Conservation (phyloP, 345 rosid genomes). For the Lepidium africanum region DNA sequence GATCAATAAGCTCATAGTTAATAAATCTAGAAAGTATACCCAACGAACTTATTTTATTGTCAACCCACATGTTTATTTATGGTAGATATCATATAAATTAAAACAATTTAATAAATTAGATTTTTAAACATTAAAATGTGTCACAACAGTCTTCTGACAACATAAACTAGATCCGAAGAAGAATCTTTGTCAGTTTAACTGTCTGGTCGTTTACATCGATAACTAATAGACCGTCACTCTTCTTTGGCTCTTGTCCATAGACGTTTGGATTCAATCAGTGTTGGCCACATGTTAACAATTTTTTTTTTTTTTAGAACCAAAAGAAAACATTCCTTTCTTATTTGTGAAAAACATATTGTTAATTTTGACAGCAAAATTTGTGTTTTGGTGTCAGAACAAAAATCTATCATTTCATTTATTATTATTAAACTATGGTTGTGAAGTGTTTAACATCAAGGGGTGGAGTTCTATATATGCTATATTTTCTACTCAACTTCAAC, state of each 20-base stretch:
- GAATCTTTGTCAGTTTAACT: slow-evolving; percentile 15
- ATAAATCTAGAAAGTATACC: neutral
- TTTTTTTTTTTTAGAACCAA: too few relatives aligned
- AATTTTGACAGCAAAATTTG: neutral
- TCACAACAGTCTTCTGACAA: slow-evolving; percentile 3
- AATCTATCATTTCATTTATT: neutral
- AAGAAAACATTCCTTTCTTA: neutral
- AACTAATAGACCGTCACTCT: neutral
- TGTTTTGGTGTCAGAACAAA: too few relatives aligned
- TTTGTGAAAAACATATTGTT: neutral
- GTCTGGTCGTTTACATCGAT: slow-evolving; percentile 1
- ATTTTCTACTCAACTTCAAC: too few relatives aligned
- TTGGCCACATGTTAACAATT: neutral
- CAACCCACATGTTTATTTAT: slow-evolving; percentile 18
- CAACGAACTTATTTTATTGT: neutral
- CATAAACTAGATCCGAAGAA: slow-evolving; percentile 12
- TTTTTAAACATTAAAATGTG: slow-evolving; percentile 1
- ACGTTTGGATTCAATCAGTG: neutral
- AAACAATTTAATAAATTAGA: neutral
- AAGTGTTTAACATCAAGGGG: too few relatives aligned
- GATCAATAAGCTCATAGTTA: neutral
- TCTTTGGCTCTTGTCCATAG: slow-evolving; percentile 1
- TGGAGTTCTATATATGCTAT: too few relatives aligned
- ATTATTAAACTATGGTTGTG: neutral
- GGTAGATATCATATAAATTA: too few relatives aligned